These are phyloP conservation scores for Apostasia ramifera DNA, from an alignment of 106 monocot genomes.

Conservation along the genomic window DNA sequence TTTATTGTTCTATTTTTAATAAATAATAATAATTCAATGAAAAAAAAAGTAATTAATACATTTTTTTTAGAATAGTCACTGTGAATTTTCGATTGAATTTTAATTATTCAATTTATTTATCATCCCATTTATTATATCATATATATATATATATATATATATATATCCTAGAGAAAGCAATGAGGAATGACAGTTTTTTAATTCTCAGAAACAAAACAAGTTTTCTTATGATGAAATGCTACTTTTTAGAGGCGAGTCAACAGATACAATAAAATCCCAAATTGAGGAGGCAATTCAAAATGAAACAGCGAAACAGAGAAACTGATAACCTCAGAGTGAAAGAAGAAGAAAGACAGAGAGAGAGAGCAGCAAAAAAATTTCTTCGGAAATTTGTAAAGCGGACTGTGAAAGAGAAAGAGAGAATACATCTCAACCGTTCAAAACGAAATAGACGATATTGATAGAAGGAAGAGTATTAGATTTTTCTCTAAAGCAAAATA, in stretches of 20 bases:
- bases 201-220: not conserved
- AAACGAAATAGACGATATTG: no score
- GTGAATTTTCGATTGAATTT: no score
- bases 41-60: no score
- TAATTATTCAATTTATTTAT: no score
- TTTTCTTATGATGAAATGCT: constrained; percentile 3
- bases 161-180: not conserved
- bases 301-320: not conserved
- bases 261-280: not conserved
- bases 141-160: no score
- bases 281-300: not conserved
- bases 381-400: constrained; percentile 1
- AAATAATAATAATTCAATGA: no score
- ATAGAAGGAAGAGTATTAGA: no score
- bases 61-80: no score
- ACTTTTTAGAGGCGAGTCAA: not conserved
- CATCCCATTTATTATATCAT: no score
- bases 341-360: not conserved
- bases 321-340: not conserved
- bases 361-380: not conserved
- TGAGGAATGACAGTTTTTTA: not conserved
- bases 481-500: no score
- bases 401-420: not conserved
- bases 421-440: no score
- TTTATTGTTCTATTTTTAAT: no score